Evolutionary conservation across 2,329 filamentous ascomycete species (phyloP).

Genomic region (Epichloe amarillans): DNA sequence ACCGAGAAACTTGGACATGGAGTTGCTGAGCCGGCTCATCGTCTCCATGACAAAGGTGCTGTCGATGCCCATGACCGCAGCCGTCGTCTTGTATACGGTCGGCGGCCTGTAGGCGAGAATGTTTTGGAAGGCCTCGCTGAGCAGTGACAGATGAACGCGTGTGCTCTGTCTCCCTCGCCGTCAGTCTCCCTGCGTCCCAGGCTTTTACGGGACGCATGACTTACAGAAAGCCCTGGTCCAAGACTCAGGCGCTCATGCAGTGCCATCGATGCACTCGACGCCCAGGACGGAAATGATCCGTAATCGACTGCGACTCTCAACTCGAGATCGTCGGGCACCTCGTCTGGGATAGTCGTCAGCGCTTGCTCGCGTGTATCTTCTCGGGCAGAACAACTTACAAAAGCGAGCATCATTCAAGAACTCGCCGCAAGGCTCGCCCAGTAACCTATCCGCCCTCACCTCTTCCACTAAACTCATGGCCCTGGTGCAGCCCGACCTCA

Average conservation of each 20-base stretch:
- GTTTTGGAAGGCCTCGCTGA: slow-evolving; percentile 39
- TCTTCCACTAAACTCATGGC: slow-evolving; percentile 40
- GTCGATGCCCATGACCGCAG: slow-evolving; percentile 26
- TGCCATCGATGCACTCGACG: slow-evolving; percentile 22
- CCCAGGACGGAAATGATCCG: slow-evolving; percentile 36
- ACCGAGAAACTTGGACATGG: slow-evolving; percentile 26
- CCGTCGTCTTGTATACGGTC: slow-evolving; percentile 34
- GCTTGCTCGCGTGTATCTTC: not conserved
- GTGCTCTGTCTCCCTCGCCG: slow-evolving; percentile 23
- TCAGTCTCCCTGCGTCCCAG: slow-evolving; percentile 7
- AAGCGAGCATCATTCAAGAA: slow-evolving; percentile 32
- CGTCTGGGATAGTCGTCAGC: slow-evolving; percentile 17
- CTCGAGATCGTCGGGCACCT: slow-evolving; percentile 24
- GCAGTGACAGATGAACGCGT: slow-evolving; percentile 34
- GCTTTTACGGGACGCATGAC: slow-evolving; percentile 8
- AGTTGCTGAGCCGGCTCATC: slow-evolving; percentile 28
- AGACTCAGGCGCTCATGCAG: slow-evolving; percentile 33
- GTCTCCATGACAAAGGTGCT: slow-evolving; percentile 30
- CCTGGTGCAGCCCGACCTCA: slow-evolving; percentile 37
- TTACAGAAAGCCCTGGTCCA: slow-evolving; percentile 38
- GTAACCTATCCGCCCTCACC: slow-evolving; percentile 29
- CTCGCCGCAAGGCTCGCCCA: slow-evolving; percentile 26
- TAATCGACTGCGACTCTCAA: slow-evolving; percentile 37
- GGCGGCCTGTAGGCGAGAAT: slow-evolving; percentile 34
- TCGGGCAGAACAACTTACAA: slow-evolving; percentile 21